Conservation (phyloP, 257 asterid species). For the Nicotiana tomentosiformis region DNA sequence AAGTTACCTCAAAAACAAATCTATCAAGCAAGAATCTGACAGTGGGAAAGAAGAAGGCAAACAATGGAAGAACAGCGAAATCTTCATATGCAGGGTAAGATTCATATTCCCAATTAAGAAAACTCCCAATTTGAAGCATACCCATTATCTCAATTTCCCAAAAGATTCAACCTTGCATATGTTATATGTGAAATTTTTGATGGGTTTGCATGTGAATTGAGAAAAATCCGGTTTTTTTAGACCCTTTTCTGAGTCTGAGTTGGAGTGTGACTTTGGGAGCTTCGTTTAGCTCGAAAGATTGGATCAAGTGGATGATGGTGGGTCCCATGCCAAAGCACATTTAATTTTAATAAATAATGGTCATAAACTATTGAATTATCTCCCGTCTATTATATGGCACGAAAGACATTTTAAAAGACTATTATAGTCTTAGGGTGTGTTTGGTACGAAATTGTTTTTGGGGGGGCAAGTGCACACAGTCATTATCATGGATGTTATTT, state of each 20-base stretch:
- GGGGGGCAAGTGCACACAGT: too few species aligned
- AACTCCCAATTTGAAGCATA: conserved; percentile 30
- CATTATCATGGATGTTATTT: too few species aligned
- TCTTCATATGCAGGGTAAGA: conserved; percentile 68
- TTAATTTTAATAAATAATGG: not conserved
- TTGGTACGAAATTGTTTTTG: too few species aligned
- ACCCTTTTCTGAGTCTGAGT: not conserved
- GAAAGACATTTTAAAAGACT: not conserved
- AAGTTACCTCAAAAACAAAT: conserved; percentile 73
- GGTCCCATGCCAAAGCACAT: not conserved
- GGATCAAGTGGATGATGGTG: not conserved
- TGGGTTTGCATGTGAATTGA: not conserved
- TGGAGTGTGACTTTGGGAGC: not conserved
- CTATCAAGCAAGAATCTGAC: conserved; percentile 83
- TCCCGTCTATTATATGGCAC: not conserved
- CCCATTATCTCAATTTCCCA: conserved; percentile 36
- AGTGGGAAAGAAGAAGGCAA: conserved; percentile 69
- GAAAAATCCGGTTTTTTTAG: not conserved
- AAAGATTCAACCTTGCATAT: conserved; percentile 13
- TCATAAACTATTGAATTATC: not conserved
- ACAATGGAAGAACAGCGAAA: conserved; percentile 61
- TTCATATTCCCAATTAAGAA: conserved; percentile 72
- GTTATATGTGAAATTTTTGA: not conserved
- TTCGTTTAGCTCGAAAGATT: not conserved
- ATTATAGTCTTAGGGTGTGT: too few species aligned